Evolutionary conservation across 192 early-diverging fungal species (phyloP), one percentile per base, ranked within the genome.

Genomic region (Coemansia sp.): DNA sequence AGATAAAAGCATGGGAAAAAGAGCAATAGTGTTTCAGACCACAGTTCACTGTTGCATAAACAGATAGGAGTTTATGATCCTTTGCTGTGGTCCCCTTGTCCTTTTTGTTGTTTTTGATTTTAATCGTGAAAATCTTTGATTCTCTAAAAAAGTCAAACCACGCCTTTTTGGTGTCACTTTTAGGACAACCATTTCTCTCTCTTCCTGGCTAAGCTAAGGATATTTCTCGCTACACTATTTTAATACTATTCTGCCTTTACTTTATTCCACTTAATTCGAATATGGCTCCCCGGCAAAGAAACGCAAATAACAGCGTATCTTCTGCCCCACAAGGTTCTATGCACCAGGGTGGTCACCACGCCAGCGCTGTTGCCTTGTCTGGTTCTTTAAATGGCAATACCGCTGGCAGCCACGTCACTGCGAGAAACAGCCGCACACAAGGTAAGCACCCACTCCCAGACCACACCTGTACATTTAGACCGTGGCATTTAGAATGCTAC

Each of bases 231-330:
- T 20, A n/a, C 13, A 46, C 13, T 18, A 20, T 1, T 25, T 21
- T 26, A 13, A 0, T 25, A 21, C 4, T 49, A 7, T 25, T 49
- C 5, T 12, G 12, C 23, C 39, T 5, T 15, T 7, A 40, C 16
- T 13, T 49, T 25, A 25, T 49, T 25, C 20, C 3, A 6, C 33
- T 18, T 33, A 25, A 25, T 33, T 33, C 53, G 31, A 56, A 16
- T 9, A 62, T 62, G 60, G 60, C 60, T 33, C 60, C 60, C 39
- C 31, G 60, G 31, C 60, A 62, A 43, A 62, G 48, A 56, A 56
- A 29, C 28, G 25, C 53, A 12, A 29, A 29, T 2, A 56, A n/a
- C 53, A 56, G 53, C 16, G 1, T 49, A 25, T 7, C 53, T 12
- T 1, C 53, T 31, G 29, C n/a, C 7, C 29, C 26, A 3, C 13